phyloP scores from a whole-genome alignment of 2,329 filamentous ascomycete species.

The Cytospora chrysosperma region DNA sequence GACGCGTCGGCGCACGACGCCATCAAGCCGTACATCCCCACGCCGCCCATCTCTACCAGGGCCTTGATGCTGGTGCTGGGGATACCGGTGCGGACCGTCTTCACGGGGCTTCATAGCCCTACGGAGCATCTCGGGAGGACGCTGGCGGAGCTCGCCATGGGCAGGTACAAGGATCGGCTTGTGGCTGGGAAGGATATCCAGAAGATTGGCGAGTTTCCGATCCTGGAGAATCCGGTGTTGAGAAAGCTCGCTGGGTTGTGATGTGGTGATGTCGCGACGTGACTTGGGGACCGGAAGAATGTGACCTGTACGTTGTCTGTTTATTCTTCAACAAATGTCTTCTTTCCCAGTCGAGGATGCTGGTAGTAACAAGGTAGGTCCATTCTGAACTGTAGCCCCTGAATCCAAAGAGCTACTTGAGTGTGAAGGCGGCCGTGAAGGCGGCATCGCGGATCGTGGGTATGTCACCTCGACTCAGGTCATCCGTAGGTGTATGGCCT shows the following conservation, averaged over 20 bases:
- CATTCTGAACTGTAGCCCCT: too few species aligned
- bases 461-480: too few species aligned
- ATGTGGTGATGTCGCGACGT: not conserved
- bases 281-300: not conserved
- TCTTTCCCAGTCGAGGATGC: too few species aligned
- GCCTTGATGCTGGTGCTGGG: constrained; percentile 30
- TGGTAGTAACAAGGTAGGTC: too few species aligned
- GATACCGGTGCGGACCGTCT: constrained; percentile 27
- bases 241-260: constrained; percentile 29
- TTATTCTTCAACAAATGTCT: too few species aligned
- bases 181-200: constrained; percentile 33
- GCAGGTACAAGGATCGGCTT: constrained; percentile 32
- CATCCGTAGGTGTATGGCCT: too few species aligned
- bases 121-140: constrained; percentile 45
- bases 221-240: constrained; percentile 37
- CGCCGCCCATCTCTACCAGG: constrained; percentile 12
- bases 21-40: constrained; percentile 43
- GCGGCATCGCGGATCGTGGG: too few species aligned
- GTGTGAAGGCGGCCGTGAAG: too few species aligned
- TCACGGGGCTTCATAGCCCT: constrained; percentile 36
- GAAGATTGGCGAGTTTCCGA: constrained; percentile 35
- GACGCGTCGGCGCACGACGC: constrained; percentile 46
- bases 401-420: too few species aligned
- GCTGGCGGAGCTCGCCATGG: constrained; percentile 45
- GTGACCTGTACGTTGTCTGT: too few species aligned